Conservation (phyloP, 1,284 basidiomycete genomes). For the Cutaneotrichosporon spelunceum region DNA sequence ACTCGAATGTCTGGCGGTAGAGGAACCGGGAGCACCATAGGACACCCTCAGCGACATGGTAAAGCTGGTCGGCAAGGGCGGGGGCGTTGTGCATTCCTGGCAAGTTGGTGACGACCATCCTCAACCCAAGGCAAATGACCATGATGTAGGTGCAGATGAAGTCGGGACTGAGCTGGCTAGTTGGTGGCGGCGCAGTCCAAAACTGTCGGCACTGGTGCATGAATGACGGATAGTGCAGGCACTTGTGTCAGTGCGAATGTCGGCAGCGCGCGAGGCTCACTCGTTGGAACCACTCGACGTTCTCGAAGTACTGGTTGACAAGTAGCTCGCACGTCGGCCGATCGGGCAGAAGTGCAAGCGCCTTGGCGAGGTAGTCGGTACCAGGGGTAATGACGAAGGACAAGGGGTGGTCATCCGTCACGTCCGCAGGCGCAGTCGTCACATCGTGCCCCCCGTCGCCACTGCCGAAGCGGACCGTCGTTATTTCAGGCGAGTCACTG, state of each 20-base stretch:
- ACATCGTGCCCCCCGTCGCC: neutral
- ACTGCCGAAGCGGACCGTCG: neutral
- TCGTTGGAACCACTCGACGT: conserved; percentile 27
- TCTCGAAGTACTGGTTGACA: conserved; percentile 24
- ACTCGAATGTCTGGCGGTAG: conserved; percentile 24
- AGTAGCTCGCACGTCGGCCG: conserved; percentile 18
- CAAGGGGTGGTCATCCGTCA: conserved; percentile 17
- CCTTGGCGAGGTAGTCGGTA: conserved; percentile 22
- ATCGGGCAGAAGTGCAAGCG: conserved; percentile 19
- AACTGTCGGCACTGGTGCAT: conserved; percentile 20
- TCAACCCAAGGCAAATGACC: conserved; percentile 22
- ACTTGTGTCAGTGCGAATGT: conserved; percentile 9
- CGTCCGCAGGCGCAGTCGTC: neutral
- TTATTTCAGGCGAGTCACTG: conserved; percentile 11
- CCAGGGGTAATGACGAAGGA: conserved; percentile 17
- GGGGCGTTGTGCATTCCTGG: conserved; percentile 16
- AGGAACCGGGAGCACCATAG: conserved; percentile 25
- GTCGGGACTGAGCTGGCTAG: conserved; percentile 12
- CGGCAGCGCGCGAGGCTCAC: neutral
- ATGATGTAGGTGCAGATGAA: conserved; percentile 24
- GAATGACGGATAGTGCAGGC: conserved; percentile 25
- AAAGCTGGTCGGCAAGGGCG: conserved; percentile 18
- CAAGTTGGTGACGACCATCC: conserved; percentile 12
- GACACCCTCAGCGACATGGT: conserved; percentile 23
- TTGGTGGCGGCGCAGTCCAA: conserved; percentile 8